Evolutionary conservation across 176 grass and related monocot genomes (phyloP).

Genomic region (Tuctoria greenei): DNA sequence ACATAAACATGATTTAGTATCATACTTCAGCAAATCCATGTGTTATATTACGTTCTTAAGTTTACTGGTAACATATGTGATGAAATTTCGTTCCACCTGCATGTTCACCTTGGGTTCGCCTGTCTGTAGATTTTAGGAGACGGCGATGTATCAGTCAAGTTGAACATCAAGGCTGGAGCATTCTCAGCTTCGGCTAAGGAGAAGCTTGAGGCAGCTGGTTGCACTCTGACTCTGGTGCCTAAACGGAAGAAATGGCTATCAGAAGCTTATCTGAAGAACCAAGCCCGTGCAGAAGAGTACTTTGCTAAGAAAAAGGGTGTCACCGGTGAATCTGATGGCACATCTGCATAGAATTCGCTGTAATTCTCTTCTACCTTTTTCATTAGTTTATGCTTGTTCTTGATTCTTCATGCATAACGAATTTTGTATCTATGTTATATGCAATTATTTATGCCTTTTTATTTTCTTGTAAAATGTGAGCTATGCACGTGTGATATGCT

Average conservation of each 20-base stretch:
- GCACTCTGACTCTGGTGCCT: constrained; percentile 69
- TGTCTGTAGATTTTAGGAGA: constrained; percentile 80
- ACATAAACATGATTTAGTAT: neutral
- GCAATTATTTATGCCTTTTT: neutral
- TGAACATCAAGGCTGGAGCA: constrained; percentile 85
- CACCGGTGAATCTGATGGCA: constrained; percentile 39
- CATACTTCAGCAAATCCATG: neutral
- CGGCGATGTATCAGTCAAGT: constrained; percentile 81
- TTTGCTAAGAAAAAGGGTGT: constrained; percentile 67
- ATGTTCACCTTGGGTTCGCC: constrained; percentile 22
- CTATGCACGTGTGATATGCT: neutral
- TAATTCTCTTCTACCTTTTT: constrained; percentile 39
- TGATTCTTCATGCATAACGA: constrained; percentile 1
- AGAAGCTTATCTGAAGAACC: constrained; percentile 80
- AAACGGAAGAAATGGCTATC: constrained; percentile 95
- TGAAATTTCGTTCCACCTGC: neutral
- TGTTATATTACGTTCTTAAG: neutral
- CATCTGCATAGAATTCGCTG: constrained; percentile 36
- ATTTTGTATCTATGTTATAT: constrained; percentile 44
- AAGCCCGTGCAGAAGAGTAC: constrained; percentile 83
- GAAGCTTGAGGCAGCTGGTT: constrained; percentile 86
- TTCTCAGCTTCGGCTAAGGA: constrained; percentile 77
- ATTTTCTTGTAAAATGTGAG: neutral
- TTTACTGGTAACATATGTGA: neutral
- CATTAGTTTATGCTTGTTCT: constrained; percentile 17